Evolutionary conservation across 305 asterid species (phyloP).

Genomic region (Ilex paraguariensis): DNA sequence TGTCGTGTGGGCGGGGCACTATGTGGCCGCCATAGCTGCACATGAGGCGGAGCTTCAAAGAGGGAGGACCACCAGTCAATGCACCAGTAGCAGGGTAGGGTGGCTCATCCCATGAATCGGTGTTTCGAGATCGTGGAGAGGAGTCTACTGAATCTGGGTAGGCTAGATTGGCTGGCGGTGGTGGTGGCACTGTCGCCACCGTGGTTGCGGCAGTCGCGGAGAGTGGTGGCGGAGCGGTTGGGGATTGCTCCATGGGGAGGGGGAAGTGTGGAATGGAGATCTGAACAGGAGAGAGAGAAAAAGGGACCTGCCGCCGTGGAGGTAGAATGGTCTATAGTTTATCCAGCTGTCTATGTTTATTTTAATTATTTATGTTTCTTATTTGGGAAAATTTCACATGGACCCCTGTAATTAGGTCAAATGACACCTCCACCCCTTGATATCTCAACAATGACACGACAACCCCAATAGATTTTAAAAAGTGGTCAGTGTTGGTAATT

Average conservation of each 20-base stretch:
- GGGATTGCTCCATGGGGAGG: slow-evolving; percentile 53
- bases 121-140: slow-evolving; percentile 51
- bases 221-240: slow-evolving; percentile 39
- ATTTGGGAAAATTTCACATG: too few species aligned
- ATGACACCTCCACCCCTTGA: too few species aligned
- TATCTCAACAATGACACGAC: too few species aligned
- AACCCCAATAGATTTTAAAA: too few species aligned
- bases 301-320: background rate
- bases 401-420: too few species aligned
- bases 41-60: slow-evolving; percentile 66
- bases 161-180: slow-evolving; percentile 18
- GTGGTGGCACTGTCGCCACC: slow-evolving; percentile 10
- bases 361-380: too few species aligned
- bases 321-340: too few species aligned
- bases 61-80: slow-evolving; percentile 17
- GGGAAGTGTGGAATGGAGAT: background rate
- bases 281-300: slow-evolving; percentile 5
- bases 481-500: too few species aligned
- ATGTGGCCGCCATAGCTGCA: slow-evolving; percentile 93
- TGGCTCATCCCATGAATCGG: slow-evolving; percentile 52
- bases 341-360: too few species aligned
- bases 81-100: slow-evolving; percentile 20
- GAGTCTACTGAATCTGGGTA: slow-evolving; percentile 46
- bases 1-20: slow-evolving; percentile 90
- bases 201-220: slow-evolving; percentile 4